Evolutionary conservation across 768 basidiomycete species (phyloP).

Genomic region (Imleria badia): DNA sequence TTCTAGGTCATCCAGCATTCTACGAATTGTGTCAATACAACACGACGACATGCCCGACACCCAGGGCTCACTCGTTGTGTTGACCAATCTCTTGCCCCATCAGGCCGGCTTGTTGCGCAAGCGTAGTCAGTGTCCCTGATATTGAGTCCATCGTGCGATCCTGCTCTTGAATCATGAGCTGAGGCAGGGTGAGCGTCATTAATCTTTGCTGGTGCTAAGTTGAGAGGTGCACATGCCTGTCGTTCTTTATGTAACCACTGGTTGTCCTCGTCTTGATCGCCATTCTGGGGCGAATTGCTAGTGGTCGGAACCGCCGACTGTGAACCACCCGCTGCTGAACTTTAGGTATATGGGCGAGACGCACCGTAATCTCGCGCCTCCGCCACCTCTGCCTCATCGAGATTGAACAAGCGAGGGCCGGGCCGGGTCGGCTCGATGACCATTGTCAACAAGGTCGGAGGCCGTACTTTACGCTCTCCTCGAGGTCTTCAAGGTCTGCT

Average conservation of each 20-base stretch:
- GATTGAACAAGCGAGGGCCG: constrained; percentile 80
- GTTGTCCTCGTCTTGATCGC: constrained; percentile 61
- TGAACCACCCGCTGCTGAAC: constrained; percentile 19
- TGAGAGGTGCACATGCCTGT: constrained; percentile 48
- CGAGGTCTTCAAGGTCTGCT: constrained; percentile 89
- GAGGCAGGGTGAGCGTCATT: constrained; percentile 4
- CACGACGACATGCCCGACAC: not conserved
- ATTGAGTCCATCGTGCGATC: constrained; percentile 89
- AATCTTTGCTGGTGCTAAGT: not conserved
- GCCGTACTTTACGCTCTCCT: constrained; percentile 84
- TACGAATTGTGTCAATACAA: constrained; percentile 29
- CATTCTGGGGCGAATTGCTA: constrained; percentile 14
- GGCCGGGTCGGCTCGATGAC: constrained; percentile 88
- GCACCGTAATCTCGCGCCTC: constrained; percentile 77
- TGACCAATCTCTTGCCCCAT: constrained; percentile 93
- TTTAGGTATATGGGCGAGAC: constrained; percentile 23
- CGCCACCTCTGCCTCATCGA: constrained; percentile 75
- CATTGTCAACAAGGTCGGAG: constrained; percentile 7
- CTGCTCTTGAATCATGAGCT: constrained; percentile 88
- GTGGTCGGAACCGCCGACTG: constrained; percentile 12
- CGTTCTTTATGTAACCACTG: constrained; percentile 88
- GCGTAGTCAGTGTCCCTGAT: constrained; percentile 77
- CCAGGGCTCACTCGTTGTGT: constrained; percentile 77
- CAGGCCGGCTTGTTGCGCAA: constrained; percentile 88
- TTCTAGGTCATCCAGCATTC: constrained; percentile 80